Evolutionary conservation across 2,329 filamentous ascomycete genomes (phyloP).

Genomic region (Xylaria sp.): DNA sequence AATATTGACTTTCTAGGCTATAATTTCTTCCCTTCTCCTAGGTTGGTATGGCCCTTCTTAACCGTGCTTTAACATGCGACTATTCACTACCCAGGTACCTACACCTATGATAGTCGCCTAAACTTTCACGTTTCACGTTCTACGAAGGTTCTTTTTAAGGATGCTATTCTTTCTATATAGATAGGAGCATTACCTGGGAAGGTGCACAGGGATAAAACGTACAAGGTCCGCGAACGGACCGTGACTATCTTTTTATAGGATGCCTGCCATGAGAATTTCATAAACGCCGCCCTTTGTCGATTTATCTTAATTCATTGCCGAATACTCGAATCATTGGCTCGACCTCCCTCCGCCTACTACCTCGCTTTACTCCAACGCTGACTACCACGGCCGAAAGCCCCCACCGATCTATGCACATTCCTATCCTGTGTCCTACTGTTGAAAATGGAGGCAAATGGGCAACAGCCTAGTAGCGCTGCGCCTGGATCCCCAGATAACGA

Average conservation of each 20-base stretch:
- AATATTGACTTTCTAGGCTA: neutral
- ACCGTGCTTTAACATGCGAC: neutral
- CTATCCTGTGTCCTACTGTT: neutral
- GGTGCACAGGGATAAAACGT: too few relatives aligned
- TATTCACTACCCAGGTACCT: neutral
- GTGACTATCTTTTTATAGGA: conserved; percentile 3
- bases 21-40: neutral
- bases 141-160: neutral
- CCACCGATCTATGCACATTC: neutral
- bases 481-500: conserved; percentile 8
- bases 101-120: neutral
- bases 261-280: neutral
- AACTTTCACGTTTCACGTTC: neutral
- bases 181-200: neutral
- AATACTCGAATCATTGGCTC: neutral
- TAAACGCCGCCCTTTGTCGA: neutral
- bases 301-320: neutral
- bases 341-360: neutral
- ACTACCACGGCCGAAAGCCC: neutral
- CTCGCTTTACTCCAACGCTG: neutral
- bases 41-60: neutral
- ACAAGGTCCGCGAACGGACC: neutral
- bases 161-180: neutral
- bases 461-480: neutral
- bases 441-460: conserved; percentile 24